Conservation (phyloP, 1,139 yeast genomes). For the Yamadazyma kanchanaburiensis region DNA sequence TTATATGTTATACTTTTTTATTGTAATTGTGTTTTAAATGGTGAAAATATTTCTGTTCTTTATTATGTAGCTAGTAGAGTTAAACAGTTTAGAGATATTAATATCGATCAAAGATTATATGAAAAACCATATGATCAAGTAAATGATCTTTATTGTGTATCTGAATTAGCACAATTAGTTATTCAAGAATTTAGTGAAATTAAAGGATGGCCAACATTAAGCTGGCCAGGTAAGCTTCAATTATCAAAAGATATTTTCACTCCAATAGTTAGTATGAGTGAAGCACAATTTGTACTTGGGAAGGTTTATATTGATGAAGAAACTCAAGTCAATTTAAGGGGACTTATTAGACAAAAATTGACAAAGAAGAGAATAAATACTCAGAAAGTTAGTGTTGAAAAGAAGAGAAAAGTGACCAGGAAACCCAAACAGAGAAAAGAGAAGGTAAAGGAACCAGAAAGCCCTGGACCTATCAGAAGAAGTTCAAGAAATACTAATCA, state of each 20-base stretch:
- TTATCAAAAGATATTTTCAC: constrained; percentile 64
- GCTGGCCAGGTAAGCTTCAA: constrained; percentile 78
- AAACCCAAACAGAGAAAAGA: no score
- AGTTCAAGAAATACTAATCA: constrained; percentile 38
- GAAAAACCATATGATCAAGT: constrained; percentile 24
- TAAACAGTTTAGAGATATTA: constrained; percentile 71
- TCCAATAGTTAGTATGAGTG: constrained; percentile 47
- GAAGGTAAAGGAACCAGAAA: constrained; percentile 2
- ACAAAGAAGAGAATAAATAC: constrained; percentile 4
- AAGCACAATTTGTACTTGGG: constrained; percentile 43
- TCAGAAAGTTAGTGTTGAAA: no score
- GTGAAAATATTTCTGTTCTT: constrained; percentile 67
- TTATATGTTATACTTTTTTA: constrained; percentile 59
- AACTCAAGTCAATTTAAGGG: constrained; percentile 26
- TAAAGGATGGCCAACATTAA: constrained; percentile 66
- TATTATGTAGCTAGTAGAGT: constrained; percentile 77
- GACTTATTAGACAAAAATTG: constrained; percentile 23
- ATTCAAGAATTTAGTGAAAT: constrained; percentile 56
- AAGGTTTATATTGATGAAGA: constrained; percentile 49
- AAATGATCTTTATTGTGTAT: constrained; percentile 54
- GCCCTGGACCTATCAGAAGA: constrained; percentile 38
- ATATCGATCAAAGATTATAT: constrained; percentile 34
- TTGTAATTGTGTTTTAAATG: constrained; percentile 57
- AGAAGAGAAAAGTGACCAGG: no score
- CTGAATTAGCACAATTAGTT: constrained; percentile 71